phyloP scores from a whole-genome alignment of 1,284 basidiomycete genomes.

The Leccinum angustisporum region DNA sequence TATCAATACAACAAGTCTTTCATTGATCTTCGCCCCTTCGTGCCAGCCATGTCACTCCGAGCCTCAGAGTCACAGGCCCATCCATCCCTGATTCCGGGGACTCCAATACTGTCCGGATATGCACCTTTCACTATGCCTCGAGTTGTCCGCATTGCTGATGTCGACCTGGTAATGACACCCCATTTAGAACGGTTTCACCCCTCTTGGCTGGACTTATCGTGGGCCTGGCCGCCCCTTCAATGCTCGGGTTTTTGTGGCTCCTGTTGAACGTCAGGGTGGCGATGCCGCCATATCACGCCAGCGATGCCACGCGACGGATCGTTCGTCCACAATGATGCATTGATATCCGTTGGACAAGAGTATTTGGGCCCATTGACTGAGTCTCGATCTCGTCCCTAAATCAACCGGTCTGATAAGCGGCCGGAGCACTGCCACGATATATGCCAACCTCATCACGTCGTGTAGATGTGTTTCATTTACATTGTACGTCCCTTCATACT shows the following conservation, averaged over 20 bases:
- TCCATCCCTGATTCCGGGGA: conserved; percentile 7
- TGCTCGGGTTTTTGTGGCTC: background rate
- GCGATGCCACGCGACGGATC: background rate
- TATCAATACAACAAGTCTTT: background rate
- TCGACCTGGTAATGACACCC: background rate
- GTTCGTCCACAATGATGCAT: background rate
- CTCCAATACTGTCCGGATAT: conserved; percentile 4
- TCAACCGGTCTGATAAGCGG: background rate
- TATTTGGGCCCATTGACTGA: background rate
- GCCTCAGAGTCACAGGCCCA: conserved; percentile 2
- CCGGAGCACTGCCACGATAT: background rate
- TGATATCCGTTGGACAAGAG: background rate
- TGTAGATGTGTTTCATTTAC: background rate
- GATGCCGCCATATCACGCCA: background rate
- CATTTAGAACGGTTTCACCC: conserved; percentile 9
- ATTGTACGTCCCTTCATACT: background rate
- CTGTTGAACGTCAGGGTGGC: background rate
- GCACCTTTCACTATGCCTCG: conserved; percentile 12
- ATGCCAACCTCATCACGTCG: background rate
- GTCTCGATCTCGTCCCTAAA: background rate
- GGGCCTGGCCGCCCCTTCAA: background rate
- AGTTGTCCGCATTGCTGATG: conserved; percentile 23
- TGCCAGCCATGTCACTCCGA: conserved; percentile 6
- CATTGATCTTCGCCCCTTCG: conserved; percentile 9
- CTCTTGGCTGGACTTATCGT: conserved; percentile 3